Percentiles rank a stretch among this genome's conserved stretches.
Conservation (phyloP, 2,329 filamentous ascomycete species). For the Phyllosticta citribraziliensis region DNA sequence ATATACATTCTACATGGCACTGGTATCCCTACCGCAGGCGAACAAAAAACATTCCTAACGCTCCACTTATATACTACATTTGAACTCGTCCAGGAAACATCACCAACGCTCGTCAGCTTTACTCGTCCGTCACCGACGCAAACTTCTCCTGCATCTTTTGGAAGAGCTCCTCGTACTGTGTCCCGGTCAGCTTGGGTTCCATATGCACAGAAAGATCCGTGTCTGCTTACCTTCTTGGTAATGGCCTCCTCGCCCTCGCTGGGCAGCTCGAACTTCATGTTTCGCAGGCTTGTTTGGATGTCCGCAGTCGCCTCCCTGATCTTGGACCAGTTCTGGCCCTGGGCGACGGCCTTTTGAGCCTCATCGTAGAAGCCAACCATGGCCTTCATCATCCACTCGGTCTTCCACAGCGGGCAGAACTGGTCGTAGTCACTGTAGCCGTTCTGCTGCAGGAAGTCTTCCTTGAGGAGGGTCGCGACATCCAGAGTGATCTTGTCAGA, state of each 20-base stretch:
- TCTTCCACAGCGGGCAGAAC: conserved; percentile 99
- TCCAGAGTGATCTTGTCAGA: conserved; percentile 97
- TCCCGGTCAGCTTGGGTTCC: conserved; percentile 29
- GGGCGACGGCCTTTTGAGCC: conserved; percentile 84
- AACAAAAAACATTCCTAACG: background rate
- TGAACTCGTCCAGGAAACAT: background rate
- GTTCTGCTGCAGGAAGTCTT: conserved; percentile 98
- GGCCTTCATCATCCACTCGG: conserved; percentile 99
- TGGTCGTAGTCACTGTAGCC: conserved; percentile 98
- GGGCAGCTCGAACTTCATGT: conserved; percentile 95
- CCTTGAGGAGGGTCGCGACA: conserved; percentile 83
- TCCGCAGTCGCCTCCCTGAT: conserved; percentile 84
- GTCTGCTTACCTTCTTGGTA: conserved; percentile 62
- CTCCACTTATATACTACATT: background rate
- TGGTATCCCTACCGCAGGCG: background rate
- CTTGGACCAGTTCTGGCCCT: conserved; percentile 87
- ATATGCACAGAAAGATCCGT: background rate
- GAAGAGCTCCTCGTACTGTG: conserved; percentile 80
- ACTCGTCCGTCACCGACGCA: conserved; percentile 91
- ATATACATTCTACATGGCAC: background rate
- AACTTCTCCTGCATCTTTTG: conserved; percentile 96
- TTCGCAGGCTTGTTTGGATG: conserved; percentile 73
- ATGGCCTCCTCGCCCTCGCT: conserved; percentile 72
- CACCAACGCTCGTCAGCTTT: conserved; percentile 27
- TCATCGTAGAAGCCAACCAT: conserved; percentile 99